Conservation (phyloP, 352 stramenopile genomes). For the Aphanomyces astaci region DNA sequence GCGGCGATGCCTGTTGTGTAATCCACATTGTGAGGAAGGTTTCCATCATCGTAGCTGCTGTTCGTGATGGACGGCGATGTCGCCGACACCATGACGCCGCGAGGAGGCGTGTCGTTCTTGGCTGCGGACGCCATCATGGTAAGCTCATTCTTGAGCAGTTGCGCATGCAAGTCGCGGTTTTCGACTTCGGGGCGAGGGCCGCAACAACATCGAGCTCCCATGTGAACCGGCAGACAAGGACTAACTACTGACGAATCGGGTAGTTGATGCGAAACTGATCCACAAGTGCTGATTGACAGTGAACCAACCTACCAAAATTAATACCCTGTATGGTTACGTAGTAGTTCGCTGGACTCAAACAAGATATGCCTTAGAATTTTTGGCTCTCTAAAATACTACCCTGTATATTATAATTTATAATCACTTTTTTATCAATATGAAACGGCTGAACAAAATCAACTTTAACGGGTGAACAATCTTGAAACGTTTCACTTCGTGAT, state of each 20-base stretch:
- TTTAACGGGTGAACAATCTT: no score
- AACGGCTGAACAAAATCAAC: no score
- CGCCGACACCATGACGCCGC: neutral
- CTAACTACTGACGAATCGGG: neutral
- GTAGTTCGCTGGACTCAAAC: no score
- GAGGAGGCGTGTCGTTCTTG: neutral
- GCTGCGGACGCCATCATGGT: neutral
- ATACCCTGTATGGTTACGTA: no score
- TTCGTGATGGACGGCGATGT: neutral
- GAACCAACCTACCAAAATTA: no score
- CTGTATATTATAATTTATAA: no score
- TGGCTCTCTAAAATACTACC: no score
- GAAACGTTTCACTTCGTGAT: no score
- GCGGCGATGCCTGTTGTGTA: neutral
- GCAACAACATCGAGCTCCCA: neutral
- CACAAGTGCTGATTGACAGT: no score
- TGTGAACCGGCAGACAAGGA: neutral
- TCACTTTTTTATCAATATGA: no score
- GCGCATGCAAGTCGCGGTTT: neutral
- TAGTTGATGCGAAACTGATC: neutral
- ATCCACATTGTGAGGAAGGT: neutral
- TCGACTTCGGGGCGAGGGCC: neutral
- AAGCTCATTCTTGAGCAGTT: neutral
- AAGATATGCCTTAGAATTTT: no score
- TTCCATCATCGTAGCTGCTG: neutral